These are phyloP conservation scores for Plasmodium fragile DNA, from an alignment of 169 alveolate genomes.

Conservation along the genomic window DNA sequence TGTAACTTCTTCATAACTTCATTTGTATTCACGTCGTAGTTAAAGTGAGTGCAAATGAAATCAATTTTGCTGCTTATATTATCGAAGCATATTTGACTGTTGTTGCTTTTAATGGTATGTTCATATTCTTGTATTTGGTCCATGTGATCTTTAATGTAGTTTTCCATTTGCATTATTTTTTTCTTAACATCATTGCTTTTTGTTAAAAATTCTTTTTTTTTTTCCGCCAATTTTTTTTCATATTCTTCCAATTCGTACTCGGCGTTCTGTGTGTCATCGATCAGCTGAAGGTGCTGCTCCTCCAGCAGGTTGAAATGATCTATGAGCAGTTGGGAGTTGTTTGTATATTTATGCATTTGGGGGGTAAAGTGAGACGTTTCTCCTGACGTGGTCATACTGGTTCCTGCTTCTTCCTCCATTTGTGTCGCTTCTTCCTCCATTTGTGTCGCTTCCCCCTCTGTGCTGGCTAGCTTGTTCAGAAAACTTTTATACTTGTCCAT, in stretches of 20 bases:
- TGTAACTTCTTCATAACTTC: slow-evolving; percentile 71
- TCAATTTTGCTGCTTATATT: slow-evolving; percentile 68
- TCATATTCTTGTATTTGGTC: slow-evolving; percentile 32
- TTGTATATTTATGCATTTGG: slow-evolving; percentile 46
- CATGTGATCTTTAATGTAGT: slow-evolving; percentile 32
- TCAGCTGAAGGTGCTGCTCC: slow-evolving; percentile 63
- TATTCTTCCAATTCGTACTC: slow-evolving; percentile 63
- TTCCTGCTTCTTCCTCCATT: slow-evolving; percentile 15
- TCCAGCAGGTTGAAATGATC: slow-evolving; percentile 64
- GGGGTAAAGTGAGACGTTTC: slow-evolving; percentile 5
- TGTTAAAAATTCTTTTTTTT: slow-evolving; percentile 12
- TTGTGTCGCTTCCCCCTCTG: slow-evolving; percentile 20
- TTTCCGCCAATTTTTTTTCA: slow-evolving; percentile 43
- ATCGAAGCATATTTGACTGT: slow-evolving; percentile 32
- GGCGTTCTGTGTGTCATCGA: slow-evolving; percentile 70
- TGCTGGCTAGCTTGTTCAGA: slow-evolving; percentile 57
- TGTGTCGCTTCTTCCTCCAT: slow-evolving; percentile 23
- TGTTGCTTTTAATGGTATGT: slow-evolving; percentile 8
- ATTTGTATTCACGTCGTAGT: slow-evolving; percentile 51
- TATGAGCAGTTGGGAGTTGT: slow-evolving; percentile 43
- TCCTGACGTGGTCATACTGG: not conserved
- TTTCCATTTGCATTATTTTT: slow-evolving; percentile 26
- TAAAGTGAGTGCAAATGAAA: slow-evolving; percentile 48
- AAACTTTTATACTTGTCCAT: slow-evolving; percentile 55
- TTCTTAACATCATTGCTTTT: slow-evolving; percentile 39